Evolutionary conservation across 2,329 filamentous ascomycete genomes (phyloP).

Genomic region (Fusarium foetens): DNA sequence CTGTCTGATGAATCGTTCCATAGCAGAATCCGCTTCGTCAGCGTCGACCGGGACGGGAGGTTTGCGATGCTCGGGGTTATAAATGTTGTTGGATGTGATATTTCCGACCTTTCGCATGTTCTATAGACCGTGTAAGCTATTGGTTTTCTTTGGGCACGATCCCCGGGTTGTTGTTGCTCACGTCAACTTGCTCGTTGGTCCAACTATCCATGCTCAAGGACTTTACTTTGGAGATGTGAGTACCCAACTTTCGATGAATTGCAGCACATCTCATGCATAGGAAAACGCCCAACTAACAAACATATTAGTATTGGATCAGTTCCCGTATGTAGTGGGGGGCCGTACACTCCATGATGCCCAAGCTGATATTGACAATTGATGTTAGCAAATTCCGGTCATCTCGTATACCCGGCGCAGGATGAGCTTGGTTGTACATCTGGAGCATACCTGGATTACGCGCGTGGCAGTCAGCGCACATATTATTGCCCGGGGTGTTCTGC

Average conservation of each 20-base stretch:
- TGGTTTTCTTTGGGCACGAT: background rate
- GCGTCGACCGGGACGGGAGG: slow-evolving; percentile 88
- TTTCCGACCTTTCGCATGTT: slow-evolving; percentile 97
- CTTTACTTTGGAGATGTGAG: slow-evolving; percentile 98
- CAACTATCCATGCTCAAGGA: slow-evolving; percentile 98
- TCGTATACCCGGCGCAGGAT: background rate
- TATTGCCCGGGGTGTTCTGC: slow-evolving; percentile 84
- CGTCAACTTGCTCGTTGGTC: slow-evolving; percentile 95
- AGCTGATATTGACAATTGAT: slow-evolving; percentile 60
- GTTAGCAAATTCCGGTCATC: slow-evolving; percentile 42
- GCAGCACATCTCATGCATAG: slow-evolving; percentile 97
- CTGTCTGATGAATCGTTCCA: slow-evolving; percentile 94
- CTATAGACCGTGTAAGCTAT: slow-evolving; percentile 57
- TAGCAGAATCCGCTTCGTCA: slow-evolving; percentile 91
- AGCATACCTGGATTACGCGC: slow-evolving; percentile 87
- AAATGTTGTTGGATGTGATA: slow-evolving; percentile 82
- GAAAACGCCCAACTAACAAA: slow-evolving; percentile 84
- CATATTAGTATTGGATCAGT: slow-evolving; percentile 32
- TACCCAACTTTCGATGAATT: slow-evolving; percentile 95
- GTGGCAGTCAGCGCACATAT: slow-evolving; percentile 91
- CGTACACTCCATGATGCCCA: slow-evolving; percentile 98
- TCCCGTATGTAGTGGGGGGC: slow-evolving; percentile 33
- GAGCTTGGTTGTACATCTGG: slow-evolving; percentile 6
- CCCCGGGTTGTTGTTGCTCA: slow-evolving; percentile 56
- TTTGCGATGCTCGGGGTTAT: slow-evolving; percentile 85